Evolutionary conservation across 106 monocot species (phyloP).

Genomic region (Vanilla planifolia): DNA sequence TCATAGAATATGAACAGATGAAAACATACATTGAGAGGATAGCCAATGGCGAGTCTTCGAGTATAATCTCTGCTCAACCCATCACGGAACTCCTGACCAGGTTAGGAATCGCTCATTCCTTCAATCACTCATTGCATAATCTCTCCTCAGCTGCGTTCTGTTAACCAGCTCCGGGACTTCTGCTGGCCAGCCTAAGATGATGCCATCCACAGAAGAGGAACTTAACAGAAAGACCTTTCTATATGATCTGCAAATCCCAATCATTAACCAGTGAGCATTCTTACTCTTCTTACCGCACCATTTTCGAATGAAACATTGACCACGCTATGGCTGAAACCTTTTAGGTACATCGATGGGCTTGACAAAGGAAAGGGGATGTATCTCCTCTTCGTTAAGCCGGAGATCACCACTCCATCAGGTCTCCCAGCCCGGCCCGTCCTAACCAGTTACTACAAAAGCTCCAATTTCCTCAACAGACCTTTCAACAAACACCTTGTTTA

Average conservation of each 20-base stretch:
- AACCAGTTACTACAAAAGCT: slow-evolving; percentile 80
- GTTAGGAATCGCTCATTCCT: slow-evolving; percentile 11
- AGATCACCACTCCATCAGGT: slow-evolving; percentile 60
- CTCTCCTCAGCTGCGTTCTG: too few species aligned
- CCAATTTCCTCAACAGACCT: slow-evolving; percentile 40
- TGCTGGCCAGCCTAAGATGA: slow-evolving; percentile 71
- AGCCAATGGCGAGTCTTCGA: slow-evolving; percentile 52
- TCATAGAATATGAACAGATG: slow-evolving; percentile 65
- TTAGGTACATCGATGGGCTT: slow-evolving; percentile 48
- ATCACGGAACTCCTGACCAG: slow-evolving; percentile 78
- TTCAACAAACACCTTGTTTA: slow-evolving; percentile 59
- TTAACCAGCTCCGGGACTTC: slow-evolving; percentile 71
- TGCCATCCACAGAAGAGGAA: slow-evolving; percentile 71
- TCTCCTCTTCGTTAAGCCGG: slow-evolving; percentile 68
- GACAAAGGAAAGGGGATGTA: slow-evolving; percentile 78
- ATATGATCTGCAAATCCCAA: slow-evolving; percentile 59
- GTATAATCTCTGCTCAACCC: slow-evolving; percentile 48
- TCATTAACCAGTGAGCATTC: slow-evolving; percentile 61
- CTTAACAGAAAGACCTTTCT: slow-evolving; percentile 67
- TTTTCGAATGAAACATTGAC: neutral
- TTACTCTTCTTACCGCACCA: neutral
- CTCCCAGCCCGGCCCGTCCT: slow-evolving; percentile 63
- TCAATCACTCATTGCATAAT: neutral
- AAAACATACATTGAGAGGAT: slow-evolving; percentile 66
- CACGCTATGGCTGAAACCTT: neutral